Base-by-base conservation (phyloP, 352 stramenopile species). In the Plasmopara muralis region DNA sequence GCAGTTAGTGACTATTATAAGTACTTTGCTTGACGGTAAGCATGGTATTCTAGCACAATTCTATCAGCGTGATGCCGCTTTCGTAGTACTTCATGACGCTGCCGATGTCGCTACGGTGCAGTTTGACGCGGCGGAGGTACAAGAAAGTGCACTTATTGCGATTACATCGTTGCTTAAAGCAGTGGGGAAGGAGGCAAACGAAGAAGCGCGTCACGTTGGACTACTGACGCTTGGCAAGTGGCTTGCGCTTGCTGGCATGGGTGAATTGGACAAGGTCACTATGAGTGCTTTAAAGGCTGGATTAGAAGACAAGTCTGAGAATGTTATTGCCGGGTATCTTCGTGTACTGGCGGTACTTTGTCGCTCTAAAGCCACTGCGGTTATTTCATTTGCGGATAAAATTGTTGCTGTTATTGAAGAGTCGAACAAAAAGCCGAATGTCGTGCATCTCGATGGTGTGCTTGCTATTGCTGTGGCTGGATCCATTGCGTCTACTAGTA, bases 21-120 rank as follows among this genome's bases (percentile, higher is more conserved):
- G 64, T 2, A 67, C 67, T 0, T 60, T 95, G 49, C 43, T 93
- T 33, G 81, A 92, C 29, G 83, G 83, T 28, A 92, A 93, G 46
- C 74, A 89, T 44, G 84, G 84, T 28, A 70, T 95, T 31, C 60
- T 95, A 30, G 84, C 84, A n/a, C 84, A 95, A 57, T 95, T 93
- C 40, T 95, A 93, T 60, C 79, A 88, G 64, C 80, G 84, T 34
- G 78, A 92, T 47, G 77, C 77, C 3, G 74, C 66, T 30, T 93
- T 80, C 30, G 64, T 62, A n/a, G 77, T 85, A 43, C 60, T 95
- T 1, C 70, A 66, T 5, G 60, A 87, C n/a, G 67, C 82, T 1
- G 74, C 70, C 0, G 74, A 85, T n/a, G 51, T 42, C 3, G 49
- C 59, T 1, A 55, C 61, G 0, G 52, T 49, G 0, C 66, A 68